Base-by-base conservation (phyloP, 2,329 filamentous ascomycete species). In the Claviceps sp. region DNA sequence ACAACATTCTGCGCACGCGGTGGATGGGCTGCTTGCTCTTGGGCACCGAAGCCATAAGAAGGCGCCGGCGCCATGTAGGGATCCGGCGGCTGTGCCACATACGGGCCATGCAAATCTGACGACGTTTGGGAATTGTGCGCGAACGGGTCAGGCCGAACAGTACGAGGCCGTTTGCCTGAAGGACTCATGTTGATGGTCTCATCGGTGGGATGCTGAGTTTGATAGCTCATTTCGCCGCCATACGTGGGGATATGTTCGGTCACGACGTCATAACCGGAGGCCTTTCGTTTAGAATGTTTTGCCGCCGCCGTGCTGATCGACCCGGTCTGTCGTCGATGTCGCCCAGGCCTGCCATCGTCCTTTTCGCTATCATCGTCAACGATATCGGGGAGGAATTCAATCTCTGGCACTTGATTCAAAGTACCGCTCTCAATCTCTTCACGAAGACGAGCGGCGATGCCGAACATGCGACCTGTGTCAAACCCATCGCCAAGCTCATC, bases 301-400 rank as follows among this genome's bases (percentile, higher is more conserved):
- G 51, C 38, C 22, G 22, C 22, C 22, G 22, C 22, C 34, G 54
- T 51, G 42, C 50, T 53, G 17, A 26, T 50, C 4, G 58, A 51
- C 38, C 56, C 54, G 30, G 44, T 55, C 47, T 59, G 58, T 39
- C 59, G 52, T 42, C 61, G 61, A 22, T 51, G 45, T 42, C 55
- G 54, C 44, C 26, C 52, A 14, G 60, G 52, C 42, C 65, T 65
- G 3, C 56, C 50, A 11, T 58, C 57, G 34, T 55, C 59, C 16
- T 55, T 56, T 13, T 56, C 55, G 19, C 63, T 58, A 10, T 69
- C 68, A 34, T 69, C 70, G 39, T 69, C 70, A 14, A 66, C 65
- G 56, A 81, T 76, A 53, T 76, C 74, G 1, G 78, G 77, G 4
- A 81, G 68, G 17, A 81, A 76, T 64, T 81, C 78, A 52, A 81